phyloP scores from a whole-genome alignment of 257 asterid species.

The Cynanchum wilfordii region DNA sequence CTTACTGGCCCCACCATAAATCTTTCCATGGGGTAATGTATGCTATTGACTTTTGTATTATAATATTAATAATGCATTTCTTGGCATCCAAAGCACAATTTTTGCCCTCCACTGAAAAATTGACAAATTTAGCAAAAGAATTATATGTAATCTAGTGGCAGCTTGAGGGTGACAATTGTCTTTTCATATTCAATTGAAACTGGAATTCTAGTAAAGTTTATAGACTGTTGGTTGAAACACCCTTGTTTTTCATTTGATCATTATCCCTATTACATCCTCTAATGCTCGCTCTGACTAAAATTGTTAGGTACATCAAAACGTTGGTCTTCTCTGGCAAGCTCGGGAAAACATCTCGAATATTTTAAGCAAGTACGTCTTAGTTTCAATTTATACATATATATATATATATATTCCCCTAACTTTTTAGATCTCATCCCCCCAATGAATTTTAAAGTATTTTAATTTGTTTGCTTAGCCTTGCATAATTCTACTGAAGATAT shows the following conservation, averaged over 20 bases:
- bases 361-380: conserved; percentile 47
- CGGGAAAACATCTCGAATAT: conserved; percentile 68
- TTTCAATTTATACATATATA: conserved; percentile 8
- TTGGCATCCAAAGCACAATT: no score
- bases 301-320: conserved; percentile 62
- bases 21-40: no score
- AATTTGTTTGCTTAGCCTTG: background rate
- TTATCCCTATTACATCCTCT: background rate
- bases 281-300: conserved; percentile 1
- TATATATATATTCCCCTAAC: conserved; percentile 1
- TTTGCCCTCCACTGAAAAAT: no score
- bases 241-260: conserved; percentile 5
- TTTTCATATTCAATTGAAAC: no score
- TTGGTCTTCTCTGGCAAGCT: conserved; percentile 63
- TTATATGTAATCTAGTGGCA: no score
- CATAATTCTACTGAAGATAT: background rate
- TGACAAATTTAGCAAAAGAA: no score
- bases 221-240: background rate
- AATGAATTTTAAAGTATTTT: background rate
- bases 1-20: no score
- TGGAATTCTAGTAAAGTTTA: background rate
- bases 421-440: background rate
- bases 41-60: no score
- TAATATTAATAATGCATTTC: no score
- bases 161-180: no score